Evolutionary conservation across 805 yeast species (phyloP), one percentile per base, ranked within the genome.

Genomic region (Candida nemodendra): DNA sequence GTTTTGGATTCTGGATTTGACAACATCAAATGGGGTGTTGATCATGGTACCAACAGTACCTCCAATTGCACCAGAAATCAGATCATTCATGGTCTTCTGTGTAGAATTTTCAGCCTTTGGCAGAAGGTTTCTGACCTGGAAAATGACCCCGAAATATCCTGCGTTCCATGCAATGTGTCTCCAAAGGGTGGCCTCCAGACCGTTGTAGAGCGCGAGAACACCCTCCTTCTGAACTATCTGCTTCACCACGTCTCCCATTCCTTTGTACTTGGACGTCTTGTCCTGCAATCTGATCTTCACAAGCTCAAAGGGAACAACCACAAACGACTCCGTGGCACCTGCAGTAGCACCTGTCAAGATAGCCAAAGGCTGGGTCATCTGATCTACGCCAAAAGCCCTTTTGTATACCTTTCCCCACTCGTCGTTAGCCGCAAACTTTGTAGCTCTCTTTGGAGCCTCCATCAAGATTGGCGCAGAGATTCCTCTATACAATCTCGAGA

Each of bases 361-460:
- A 2, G 97, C 88, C 57, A 93, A 69, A 7, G 84, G 79, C 67
- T 91, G 98, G 46, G 71, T 85, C 78, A 84, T 75, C 47, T 75
- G 63, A 7, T 71, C 62, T 30, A 84, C 72, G 36, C 87, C 95
- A 61, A 90, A 88, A 15, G 68, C 60, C 21, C 71, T 70, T 50
- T 78, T 78, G 74, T 89, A 91, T 51, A 89, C 64, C 63, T 83
- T 83, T 36, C 95, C 91, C 84, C 95, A 93, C 63, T 88, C 95
- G 61, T 93, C 99, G 61, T 93, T 93, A 45, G 97, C 96, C 36
- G 98, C 97, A 61, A 93, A 93, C 65, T 93, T 93, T 50, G 96
- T 90, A 28, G 99, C 99, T 71, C 99, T 81, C 73, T 93, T 93
- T 48, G 99, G 99, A 11, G 98, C 99, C 65, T 93, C 99, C 99